Conservation (phyloP, 257 asterid species). For the Solanum bulbocastanum region DNA sequence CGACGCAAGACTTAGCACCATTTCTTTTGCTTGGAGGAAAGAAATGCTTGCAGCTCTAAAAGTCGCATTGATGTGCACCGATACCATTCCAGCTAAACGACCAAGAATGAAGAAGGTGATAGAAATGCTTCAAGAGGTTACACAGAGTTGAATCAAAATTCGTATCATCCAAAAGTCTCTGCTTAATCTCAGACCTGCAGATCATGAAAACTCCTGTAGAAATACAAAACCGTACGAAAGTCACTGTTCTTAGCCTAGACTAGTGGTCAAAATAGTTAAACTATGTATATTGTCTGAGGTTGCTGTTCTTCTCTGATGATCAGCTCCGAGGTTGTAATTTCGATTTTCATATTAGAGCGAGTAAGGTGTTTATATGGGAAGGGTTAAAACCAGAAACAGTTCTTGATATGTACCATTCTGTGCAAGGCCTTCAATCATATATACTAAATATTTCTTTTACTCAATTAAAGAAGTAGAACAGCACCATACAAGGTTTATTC, state of each 20-base stretch:
- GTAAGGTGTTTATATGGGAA: background rate
- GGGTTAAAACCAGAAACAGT: background rate
- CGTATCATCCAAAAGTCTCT: background rate
- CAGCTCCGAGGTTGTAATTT: background rate
- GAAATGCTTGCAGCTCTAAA: conserved; percentile 90
- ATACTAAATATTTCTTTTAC: no score
- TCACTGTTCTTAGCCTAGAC: background rate
- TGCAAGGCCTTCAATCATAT: background rate
- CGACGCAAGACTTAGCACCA: conserved; percentile 78
- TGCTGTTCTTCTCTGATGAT: background rate
- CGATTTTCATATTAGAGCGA: background rate
- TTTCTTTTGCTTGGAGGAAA: conserved; percentile 84
- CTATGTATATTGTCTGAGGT: background rate
- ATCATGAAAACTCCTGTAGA: background rate
- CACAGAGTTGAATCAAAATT: conserved; percentile 15
- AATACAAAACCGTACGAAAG: background rate
- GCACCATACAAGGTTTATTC: no score
- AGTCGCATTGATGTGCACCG: conserved; percentile 81
- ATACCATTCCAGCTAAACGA: conserved; percentile 83
- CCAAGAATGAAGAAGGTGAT: conserved; percentile 90
- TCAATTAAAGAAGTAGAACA: no score
- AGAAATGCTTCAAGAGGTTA: conserved; percentile 78
- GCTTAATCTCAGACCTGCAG: background rate
- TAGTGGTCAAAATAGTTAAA: background rate
- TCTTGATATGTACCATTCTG: background rate